Percentiles rank a stretch among this genome's conserved stretches.
These are phyloP conservation scores for Smallanthus sonchifolius DNA, from an alignment of 129 eudicot species.

Conservation along the genomic window DNA sequence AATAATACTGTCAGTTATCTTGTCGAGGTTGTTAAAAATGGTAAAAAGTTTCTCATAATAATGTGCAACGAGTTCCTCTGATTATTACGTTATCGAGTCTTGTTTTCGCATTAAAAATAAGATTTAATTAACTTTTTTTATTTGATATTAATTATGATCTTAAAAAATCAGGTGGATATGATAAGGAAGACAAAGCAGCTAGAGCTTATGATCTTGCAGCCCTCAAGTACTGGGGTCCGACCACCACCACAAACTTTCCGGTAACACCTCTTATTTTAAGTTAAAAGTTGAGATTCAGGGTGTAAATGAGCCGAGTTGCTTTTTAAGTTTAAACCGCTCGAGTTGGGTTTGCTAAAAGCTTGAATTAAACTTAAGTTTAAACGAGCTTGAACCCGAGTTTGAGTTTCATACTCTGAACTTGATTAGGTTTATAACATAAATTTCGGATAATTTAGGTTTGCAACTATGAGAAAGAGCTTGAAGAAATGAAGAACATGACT, in stretches of 20 bases:
- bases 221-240: constrained; percentile 89
- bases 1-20: neutral
- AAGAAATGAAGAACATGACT: constrained; percentile 87
- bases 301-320: neutral
- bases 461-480: constrained; percentile 78
- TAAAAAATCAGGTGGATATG: constrained; percentile 65
- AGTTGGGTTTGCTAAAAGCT: neutral
- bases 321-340: no score
- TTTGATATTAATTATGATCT: neutral
- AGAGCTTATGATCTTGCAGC: constrained; percentile 94
- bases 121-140: neutral
- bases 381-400: no score
- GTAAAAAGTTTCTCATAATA: neutral
- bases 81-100: no score
- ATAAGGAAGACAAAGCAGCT: constrained; percentile 93
- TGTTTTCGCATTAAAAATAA: no score
- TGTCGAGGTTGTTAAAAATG: neutral
- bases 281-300: neutral
- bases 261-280: constrained; percentile 16
- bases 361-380: neutral
- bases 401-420: neutral
- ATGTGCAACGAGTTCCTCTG: neutral
- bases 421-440: neutral
- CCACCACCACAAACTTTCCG: constrained; percentile 83
- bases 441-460: constrained; percentile 38